Evolutionary conservation across 106 monocot species (phyloP).

Genomic region (Gastrodia elata): DNA sequence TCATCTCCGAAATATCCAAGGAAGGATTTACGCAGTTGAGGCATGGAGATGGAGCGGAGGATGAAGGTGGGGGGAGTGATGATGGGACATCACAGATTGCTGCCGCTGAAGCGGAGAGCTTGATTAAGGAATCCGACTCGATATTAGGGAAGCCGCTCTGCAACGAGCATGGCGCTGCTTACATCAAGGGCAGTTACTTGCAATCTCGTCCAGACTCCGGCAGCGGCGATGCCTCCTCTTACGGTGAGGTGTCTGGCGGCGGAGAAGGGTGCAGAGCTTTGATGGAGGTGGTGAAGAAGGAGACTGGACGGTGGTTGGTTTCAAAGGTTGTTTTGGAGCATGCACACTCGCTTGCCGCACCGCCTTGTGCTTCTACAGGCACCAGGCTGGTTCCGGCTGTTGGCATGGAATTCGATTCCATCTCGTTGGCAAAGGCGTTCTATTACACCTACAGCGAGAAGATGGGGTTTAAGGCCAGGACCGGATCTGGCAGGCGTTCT

Average conservation of each 20-base stretch:
- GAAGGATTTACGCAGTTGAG: not conserved
- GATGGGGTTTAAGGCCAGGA: conserved; percentile 39
- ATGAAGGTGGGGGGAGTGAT: not conserved
- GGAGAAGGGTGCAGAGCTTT: conserved; percentile 30
- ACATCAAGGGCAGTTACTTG: conserved; percentile 45
- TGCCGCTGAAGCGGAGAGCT: not conserved
- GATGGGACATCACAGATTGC: not conserved
- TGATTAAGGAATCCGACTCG: not conserved
- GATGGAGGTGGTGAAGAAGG: conserved; percentile 46
- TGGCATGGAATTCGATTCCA: conserved; percentile 58
- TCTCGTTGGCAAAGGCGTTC: conserved; percentile 44
- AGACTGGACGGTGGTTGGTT: conserved; percentile 34
- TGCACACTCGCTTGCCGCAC: conserved; percentile 21
- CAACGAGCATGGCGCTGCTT: conserved; percentile 44
- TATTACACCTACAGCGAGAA: conserved; percentile 45
- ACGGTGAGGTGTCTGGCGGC: not conserved
- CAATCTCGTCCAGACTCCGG: conserved; percentile 7
- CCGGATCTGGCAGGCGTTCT: conserved; percentile 38
- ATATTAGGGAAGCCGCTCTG: conserved; percentile 1
- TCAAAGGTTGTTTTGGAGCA: conserved; percentile 34
- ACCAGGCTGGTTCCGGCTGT: conserved; percentile 25
- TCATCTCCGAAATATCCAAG: conserved; percentile 30
- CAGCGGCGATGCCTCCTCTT: not conserved
- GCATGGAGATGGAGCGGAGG: not conserved
- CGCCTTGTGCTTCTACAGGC: conserved; percentile 13